These are phyloP conservation scores for Coemansia sp. DNA, from an alignment of 192 early-diverging fungal genomes.

Conservation along the genomic window DNA sequence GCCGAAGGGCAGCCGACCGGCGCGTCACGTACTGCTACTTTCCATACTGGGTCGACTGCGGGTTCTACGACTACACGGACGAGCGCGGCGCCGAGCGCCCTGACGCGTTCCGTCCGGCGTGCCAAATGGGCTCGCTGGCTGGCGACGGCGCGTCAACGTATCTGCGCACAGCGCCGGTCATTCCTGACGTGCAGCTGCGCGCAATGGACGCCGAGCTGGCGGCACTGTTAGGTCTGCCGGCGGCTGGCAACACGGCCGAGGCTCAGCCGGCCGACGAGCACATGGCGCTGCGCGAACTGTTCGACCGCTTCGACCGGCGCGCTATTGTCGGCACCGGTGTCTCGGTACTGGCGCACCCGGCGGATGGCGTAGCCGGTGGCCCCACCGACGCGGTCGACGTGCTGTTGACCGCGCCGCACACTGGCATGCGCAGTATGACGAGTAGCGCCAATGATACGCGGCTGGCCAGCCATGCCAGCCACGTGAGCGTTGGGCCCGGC, in stretches of 20 bases:
- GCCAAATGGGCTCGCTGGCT: slow-evolving; percentile 40
- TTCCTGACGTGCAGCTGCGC: slow-evolving; percentile 26
- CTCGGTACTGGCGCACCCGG: not conserved
- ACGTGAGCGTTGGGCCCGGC: not conserved
- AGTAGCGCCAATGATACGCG: slow-evolving; percentile 3
- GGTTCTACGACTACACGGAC: slow-evolving; percentile 68
- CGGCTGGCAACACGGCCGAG: not conserved
- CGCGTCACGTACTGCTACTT: slow-evolving; percentile 57
- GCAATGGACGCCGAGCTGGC: slow-evolving; percentile 16
- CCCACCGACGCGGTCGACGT: not conserved
- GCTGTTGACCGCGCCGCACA: not conserved
- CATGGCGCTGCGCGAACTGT: slow-evolving; percentile 28
- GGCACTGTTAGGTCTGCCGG: slow-evolving; percentile 10
- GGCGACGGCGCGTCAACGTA: slow-evolving; percentile 32
- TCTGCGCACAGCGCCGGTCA: slow-evolving; percentile 19
- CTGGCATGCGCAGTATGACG: not conserved
- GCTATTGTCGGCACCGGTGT: slow-evolving; percentile 27
- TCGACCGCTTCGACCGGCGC: slow-evolving; percentile 33
- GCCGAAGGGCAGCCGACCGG: slow-evolving; percentile 2
- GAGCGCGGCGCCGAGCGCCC: slow-evolving; percentile 12
- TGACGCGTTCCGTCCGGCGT: slow-evolving; percentile 23
- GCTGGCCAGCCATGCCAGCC: not conserved
- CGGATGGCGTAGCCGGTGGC: not conserved
- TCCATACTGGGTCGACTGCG: slow-evolving; percentile 91
- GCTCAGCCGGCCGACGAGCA: slow-evolving; percentile 21